Percentiles rank a stretch among this genome's conserved stretches.
These are phyloP conservation scores for Wickerhamomyces kurtzmanii DNA, from an alignment of 805 yeast genomes.

Conservation along the genomic window DNA sequence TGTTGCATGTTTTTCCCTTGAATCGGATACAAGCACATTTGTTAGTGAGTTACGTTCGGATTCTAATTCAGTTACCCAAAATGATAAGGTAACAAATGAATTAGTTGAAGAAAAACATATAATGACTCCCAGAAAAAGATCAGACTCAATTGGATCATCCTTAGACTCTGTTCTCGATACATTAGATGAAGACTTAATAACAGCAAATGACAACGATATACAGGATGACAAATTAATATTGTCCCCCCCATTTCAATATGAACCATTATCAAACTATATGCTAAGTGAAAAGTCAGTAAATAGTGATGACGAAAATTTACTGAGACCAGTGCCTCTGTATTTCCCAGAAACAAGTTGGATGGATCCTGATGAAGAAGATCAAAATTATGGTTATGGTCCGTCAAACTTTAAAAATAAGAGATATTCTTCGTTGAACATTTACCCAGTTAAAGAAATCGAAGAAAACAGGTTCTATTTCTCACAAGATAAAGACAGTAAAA, in stretches of 20 bases:
- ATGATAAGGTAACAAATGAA: slow-evolving; percentile 1
- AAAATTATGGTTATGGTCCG: too few relatives aligned
- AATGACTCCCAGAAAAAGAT: background rate
- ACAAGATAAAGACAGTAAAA: too few relatives aligned
- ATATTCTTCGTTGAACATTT: too few relatives aligned
- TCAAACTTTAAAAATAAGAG: too few relatives aligned
- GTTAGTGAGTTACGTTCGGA: slow-evolving; percentile 21
- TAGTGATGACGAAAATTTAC: too few relatives aligned
- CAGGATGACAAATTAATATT: background rate
- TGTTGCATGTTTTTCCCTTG: slow-evolving; percentile 24
- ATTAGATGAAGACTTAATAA: too few relatives aligned
- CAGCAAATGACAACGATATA: background rate
- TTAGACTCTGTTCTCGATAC: slow-evolving; percentile 13
- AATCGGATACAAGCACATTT: slow-evolving; percentile 25
- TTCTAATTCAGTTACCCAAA: slow-evolving; percentile 1
- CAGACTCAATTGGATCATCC: slow-evolving; percentile 10
- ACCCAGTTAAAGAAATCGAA: too few relatives aligned
- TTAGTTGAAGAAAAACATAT: background rate
- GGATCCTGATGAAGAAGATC: slow-evolving; percentile 34
- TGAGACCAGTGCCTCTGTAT: slow-evolving; percentile 20
- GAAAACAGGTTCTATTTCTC: too few relatives aligned
- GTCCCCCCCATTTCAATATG: background rate
- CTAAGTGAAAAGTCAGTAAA: background rate
- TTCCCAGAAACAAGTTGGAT: slow-evolving; percentile 40
- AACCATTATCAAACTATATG: background rate